Evolutionary conservation across 345 rosid genomes (phyloP).

Genomic region (Cardamine resedifolia): DNA sequence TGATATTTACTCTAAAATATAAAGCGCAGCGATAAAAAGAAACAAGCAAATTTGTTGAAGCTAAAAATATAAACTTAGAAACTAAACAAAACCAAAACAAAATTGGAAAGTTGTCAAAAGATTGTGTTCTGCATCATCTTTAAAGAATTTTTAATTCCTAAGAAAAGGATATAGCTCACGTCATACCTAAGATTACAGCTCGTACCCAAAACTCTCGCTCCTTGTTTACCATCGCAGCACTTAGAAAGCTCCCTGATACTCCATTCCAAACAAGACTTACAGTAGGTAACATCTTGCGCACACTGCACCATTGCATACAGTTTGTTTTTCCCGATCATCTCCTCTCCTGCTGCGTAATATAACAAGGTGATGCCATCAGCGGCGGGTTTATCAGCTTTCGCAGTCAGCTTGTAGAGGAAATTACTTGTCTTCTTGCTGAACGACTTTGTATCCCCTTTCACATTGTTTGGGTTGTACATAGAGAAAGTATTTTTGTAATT

Average conservation of each 20-base stretch:
- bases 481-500: not conserved
- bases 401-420: slow-evolving; percentile 32
- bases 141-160: slow-evolving; percentile 34
- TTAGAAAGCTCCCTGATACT: not conserved
- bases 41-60: no score
- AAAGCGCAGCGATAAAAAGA: no score
- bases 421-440: slow-evolving; percentile 40
- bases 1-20: no score
- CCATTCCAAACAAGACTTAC: not conserved
- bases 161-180: slow-evolving; percentile 8
- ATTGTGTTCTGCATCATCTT: not conserved
- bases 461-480: slow-evolving; percentile 21
- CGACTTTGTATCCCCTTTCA: slow-evolving; percentile 28
- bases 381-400: not conserved
- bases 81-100: not conserved
- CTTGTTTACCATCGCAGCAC: slow-evolving; percentile 24
- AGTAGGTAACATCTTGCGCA: no score
- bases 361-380: not conserved
- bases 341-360: slow-evolving; percentile 29
- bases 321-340: slow-evolving; percentile 1
- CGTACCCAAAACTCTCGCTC: slow-evolving; percentile 1
- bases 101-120: not conserved
- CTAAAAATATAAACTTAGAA: no score
- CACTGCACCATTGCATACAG: no score
- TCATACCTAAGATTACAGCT: slow-evolving; percentile 7